Evolutionary conservation across 78 protist species (phyloP), one percentile per base, ranked within the genome.

Genomic region (Dictyostelium discoideum): DNA sequence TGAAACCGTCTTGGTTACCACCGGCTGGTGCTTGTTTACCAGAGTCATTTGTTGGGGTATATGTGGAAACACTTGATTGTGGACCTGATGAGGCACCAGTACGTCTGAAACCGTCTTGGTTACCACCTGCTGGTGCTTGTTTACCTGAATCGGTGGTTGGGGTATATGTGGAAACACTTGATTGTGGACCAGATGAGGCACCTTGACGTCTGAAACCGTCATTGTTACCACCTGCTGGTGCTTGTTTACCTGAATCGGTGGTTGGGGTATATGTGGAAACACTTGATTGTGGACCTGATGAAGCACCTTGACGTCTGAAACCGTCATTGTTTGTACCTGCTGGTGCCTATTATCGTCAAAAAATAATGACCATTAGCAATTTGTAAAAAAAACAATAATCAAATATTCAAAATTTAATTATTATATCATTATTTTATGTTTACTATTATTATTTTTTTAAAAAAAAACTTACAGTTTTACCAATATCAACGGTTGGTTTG

Each of bases 221-320:
- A 16, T 16, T 54, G 13, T 26, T 50, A 63, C 29, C 26, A 46
- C 93, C 97, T 8, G 97, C 78, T 85, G 95, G 92, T 5, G 95
- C 96, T 63, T 76, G 82, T 82, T 88, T 89, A 39, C 97, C 97
- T 22, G 84, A 74, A 50, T 96, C 97, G 0, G 54, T 44, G 40
- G 95, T 90, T 44, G 97, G 79, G 67, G 65, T 69, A 86, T 96
- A 96, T 42, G 16, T 0, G 14, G 95, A n/a, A 42, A 24, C 37
- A 18, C 95, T 84, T 11, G 97, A 96, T 85, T 86, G 88, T 78
- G 97, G 97, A 37, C 97, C 97, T 29, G 97, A 86, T 14, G 92
- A 92, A 22, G 85, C 87, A 63, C 92, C 97, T 0, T 39, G 0
- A 44, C 97, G 81, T 42, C 97, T 77, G 95, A 37, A 96, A 63